Base-by-base conservation (phyloP, 306 rosid genomes). In the Calophaca sinica region DNA sequence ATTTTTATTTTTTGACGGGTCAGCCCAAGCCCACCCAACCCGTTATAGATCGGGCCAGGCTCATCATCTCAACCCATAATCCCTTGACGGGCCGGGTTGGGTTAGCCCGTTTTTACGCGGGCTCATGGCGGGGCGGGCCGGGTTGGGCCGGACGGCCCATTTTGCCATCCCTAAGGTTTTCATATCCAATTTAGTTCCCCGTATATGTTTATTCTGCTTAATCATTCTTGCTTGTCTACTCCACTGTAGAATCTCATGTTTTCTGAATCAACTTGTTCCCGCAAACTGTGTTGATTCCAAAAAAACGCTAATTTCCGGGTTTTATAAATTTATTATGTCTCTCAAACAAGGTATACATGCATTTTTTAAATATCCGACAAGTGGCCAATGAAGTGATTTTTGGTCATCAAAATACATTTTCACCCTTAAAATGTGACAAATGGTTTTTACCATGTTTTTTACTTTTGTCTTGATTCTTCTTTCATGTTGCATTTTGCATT, bases 391-490 rank as follows among this genome's bases (percentile, higher is more conserved):
- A 48, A 61, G 13, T 50, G 53, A 29, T 26, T 77, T 49, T 70
- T 78, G 48, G 11, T 29, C 41, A 38, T 48, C 10, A 66, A 42
- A 63, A 29, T 72, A 46, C 14, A 44, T 11, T 2, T 63, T 46
- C 29, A 55, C 15, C 13, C 32, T 45, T 9, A 45, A 78, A 72
- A 41, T 41, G 52, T 32, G 72, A 50, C 12, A 29, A 68, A 38
- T 31, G 12, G 5, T 68, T 61, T 45, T 51, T 71, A 14, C 2
- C 6, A 59, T 66, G 45, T 41, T 75, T 41, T 75, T 20, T 13
- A 15, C 28, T 20, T 6, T 46, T 12, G 13, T 64, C 68, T 50
- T 65, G 73, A 77, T 74, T 70, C 79, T 74, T 70, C 79, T 65
- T 49, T 78, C 53, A 59, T 70, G 49, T 70, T 71, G 41, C 64